Percentiles rank a stretch among this genome's conserved stretches.
Conservation (phyloP, 192 early-diverging fungal species). For the Kickxella alabastrina region DNA sequence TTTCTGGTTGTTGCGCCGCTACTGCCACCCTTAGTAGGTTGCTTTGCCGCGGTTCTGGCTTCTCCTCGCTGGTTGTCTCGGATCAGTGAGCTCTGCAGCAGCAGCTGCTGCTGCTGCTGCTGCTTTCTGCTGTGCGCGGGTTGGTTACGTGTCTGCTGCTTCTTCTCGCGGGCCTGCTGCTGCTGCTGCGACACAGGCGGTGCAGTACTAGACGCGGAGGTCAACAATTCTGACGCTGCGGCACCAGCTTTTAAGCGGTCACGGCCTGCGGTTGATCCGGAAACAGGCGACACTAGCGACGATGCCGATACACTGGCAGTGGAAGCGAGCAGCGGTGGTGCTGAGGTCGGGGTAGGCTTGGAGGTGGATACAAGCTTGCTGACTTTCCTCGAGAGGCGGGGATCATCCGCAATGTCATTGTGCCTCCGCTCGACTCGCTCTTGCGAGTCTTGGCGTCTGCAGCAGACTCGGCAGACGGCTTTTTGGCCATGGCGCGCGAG, state of each 20-base stretch:
- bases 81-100: constrained; percentile 1
- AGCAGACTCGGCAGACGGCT: constrained; percentile 13
- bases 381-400: constrained; percentile 33
- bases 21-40: not conserved
- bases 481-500: constrained; percentile 36
- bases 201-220: not conserved
- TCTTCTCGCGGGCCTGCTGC: constrained; percentile 32
- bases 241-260: not conserved
- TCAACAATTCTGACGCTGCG: not conserved
- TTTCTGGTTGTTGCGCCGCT: not conserved
- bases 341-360: not conserved
- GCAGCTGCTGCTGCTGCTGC: constrained; percentile 19
- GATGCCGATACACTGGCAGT: not conserved
- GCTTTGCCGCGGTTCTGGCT: not conserved
- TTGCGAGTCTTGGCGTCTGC: constrained; percentile 15
- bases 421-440: constrained; percentile 16
- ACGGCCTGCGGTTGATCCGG: not conserved
- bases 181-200: constrained; percentile 42
- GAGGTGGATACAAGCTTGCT: constrained; percentile 1
- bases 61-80: not conserved
- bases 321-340: not conserved
- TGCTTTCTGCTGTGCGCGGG: constrained; percentile 3
- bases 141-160: constrained; percentile 39
- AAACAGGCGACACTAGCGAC: not conserved
- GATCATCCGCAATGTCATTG: constrained; percentile 47